phyloP scores from a whole-genome alignment of 495 filamentous ascomycete species.

The Paragyromitra xinjiangensis region DNA sequence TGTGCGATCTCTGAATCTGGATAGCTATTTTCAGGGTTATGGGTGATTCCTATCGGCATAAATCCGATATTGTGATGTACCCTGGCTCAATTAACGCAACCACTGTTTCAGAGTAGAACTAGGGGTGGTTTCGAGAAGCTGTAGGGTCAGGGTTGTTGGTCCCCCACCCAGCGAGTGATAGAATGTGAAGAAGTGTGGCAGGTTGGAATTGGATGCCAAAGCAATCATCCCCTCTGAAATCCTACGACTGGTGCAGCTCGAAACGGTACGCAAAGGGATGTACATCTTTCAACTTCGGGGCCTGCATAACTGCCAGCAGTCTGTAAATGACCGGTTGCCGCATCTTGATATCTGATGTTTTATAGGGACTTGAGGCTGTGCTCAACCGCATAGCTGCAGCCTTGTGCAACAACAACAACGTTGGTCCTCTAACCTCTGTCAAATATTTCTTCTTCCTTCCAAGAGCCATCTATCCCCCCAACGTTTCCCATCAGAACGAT shows the following conservation, averaged over 20 bases:
- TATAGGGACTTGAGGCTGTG: neutral
- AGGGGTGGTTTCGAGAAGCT: neutral
- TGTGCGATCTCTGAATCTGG: constrained; percentile 10
- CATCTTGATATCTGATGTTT: neutral
- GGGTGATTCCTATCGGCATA: constrained; percentile 4
- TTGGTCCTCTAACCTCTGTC: neutral
- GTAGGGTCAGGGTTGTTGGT: constrained; percentile 25
- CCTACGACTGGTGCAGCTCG: neutral
- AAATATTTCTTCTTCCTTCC: neutral
- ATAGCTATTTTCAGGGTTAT: constrained; percentile 6
- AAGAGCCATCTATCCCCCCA: neutral
- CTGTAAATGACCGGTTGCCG: neutral
- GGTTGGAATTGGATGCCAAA: neutral
- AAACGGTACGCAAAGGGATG: neutral
- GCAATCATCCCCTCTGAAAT: neutral
- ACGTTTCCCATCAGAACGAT: neutral
- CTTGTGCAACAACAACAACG: neutral
- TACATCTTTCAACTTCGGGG: neutral
- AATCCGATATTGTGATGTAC: neutral
- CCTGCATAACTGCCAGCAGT: neutral
- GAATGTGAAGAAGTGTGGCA: constrained; percentile 22
- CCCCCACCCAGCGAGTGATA: constrained; percentile 35
- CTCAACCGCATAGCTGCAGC: neutral
- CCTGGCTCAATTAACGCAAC: neutral
- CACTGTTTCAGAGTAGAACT: neutral